Evolutionary conservation across 345 rosid species (phyloP), one percentile per base, ranked within the genome.

Genomic region (Boechera divaricarpa): DNA sequence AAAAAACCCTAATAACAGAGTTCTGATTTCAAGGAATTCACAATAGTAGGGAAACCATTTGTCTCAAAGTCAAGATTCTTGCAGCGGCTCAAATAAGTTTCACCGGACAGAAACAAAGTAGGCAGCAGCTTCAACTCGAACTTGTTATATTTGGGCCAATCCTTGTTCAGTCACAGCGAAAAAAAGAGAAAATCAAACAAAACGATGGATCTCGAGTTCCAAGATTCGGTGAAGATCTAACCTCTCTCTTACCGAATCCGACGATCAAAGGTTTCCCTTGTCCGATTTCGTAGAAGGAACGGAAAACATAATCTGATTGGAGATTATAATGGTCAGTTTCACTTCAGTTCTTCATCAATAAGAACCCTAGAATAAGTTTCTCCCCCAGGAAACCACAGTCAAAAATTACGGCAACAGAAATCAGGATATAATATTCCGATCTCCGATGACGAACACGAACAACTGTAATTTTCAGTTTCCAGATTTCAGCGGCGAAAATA

Each of bases 201-300:
- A 73, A 67, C 18, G 66, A 73, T 45, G 67, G 71, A 73, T 73
- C 78, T 73, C 15, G 70, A 67, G 74, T 61, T 79, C 75, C 64
- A 73, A 7, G 74, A 67, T 54, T 79, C 78, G 71, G 70, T 48
- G 56, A 73, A 73, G 64, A 73, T 59, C 78, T 73, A 73, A 78
- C 78, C 78, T 72, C 68, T 57, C 68, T 48, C 75, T 57, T 32
- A 51, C 67, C n/a, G 15, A 70, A 63, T 36, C 61, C 39, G 32
- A 63, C 4, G 81, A 65, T 56, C 42, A 57, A 0, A 51, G 44
- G 18, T 28, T 77, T 53, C 21, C 10, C 24, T 48, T 69, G 41
- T 54, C 18, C 42, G 70, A 77, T 32, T 70, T n/a, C 53, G 59
- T 55, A 24, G 42, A 63, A 70, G 13, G 52, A 52, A 69, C 26